These are phyloP conservation scores for Aspergillus oerlinghausenensis DNA, from an alignment of 2,329 filamentous ascomycete genomes.

Conservation along the genomic window DNA sequence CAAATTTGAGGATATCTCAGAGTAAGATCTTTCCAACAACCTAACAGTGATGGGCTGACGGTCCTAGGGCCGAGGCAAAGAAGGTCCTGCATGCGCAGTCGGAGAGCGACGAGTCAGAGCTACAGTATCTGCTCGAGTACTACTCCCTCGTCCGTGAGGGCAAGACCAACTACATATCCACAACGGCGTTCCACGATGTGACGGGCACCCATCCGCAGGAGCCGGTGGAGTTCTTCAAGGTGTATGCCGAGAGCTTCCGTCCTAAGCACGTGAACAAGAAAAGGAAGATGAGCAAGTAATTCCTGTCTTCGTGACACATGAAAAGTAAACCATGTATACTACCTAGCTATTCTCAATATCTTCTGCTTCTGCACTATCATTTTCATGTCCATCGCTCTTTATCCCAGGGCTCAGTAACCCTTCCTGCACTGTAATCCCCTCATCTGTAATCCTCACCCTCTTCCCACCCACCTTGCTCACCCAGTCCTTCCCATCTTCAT, in stretches of 20 bases:
- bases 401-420: background rate
- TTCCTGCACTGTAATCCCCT: background rate
- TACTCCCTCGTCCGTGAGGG: constrained; percentile 51
- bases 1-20: constrained; percentile 45
- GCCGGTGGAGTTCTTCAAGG: constrained; percentile 47
- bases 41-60: background rate
- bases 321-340: background rate
- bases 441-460: background rate
- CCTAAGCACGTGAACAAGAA: background rate
- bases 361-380: too few species aligned
- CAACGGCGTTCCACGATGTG: constrained; percentile 47
- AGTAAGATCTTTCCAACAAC: constrained; percentile 24
- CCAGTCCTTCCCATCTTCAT: background rate
- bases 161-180: constrained; percentile 53
- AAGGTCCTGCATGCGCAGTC: constrained; percentile 37
- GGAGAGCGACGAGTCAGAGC: constrained; percentile 37
- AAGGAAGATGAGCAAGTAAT: background rate
- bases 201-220: constrained; percentile 46
- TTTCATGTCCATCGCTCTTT: background rate
- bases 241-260: constrained; percentile 39
- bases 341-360: too few species aligned
- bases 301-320: too few species aligned
- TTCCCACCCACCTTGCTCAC: background rate
- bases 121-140: constrained; percentile 49
- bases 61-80: constrained; percentile 27